Evolutionary conservation across 2,329 filamentous ascomycete genomes (phyloP).

Genomic region (Botrytis sinoallii): DNA sequence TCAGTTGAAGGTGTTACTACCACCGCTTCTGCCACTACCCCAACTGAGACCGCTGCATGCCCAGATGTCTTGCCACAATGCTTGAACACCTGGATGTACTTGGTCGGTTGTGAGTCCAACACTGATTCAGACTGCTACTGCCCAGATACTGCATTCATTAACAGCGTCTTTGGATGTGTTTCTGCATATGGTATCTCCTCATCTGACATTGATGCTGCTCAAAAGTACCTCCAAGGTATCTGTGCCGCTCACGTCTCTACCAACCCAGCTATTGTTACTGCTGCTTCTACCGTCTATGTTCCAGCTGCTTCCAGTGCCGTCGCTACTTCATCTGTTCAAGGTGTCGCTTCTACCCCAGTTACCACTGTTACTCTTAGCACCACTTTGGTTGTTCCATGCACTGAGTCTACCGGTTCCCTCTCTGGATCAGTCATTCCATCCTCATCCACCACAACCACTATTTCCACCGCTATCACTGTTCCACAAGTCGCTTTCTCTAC

Average conservation of each 20-base stretch:
- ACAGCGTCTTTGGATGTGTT: conserved; percentile 78
- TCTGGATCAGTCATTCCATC: conserved; percentile 48
- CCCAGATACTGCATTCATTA: conserved; percentile 71
- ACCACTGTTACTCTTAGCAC: conserved; percentile 50
- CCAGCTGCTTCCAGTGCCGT: conserved; percentile 48
- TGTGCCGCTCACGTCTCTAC: conserved; percentile 70
- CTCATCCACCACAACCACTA: conserved; percentile 48
- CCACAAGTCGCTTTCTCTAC: conserved; percentile 50
- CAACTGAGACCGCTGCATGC: conserved; percentile 42
- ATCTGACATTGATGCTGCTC: conserved; percentile 64
- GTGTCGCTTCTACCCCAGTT: conserved; percentile 40
- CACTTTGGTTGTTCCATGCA: conserved; percentile 52
- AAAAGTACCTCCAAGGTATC: conserved; percentile 86
- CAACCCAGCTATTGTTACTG: conserved; percentile 85
- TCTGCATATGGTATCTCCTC: conserved; percentile 69
- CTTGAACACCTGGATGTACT: conserved; percentile 84
- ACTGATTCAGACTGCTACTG: conserved; percentile 84
- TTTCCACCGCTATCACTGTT: conserved; percentile 49
- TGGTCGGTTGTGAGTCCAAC: conserved; percentile 76
- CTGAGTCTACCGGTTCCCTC: conserved; percentile 38
- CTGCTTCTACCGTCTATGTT: conserved; percentile 57
- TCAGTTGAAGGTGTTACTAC: conserved; percentile 19
- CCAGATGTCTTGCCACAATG: conserved; percentile 79
- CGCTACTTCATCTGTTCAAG: conserved; percentile 20
- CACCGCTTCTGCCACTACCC: conserved; percentile 31